A percentile compares a stretch with the other conserved stretches of the same genome.
These are phyloP conservation scores for Wickerhamiella domercqiae DNA, from an alignment of 805 yeast species.

Conservation along the genomic window DNA sequence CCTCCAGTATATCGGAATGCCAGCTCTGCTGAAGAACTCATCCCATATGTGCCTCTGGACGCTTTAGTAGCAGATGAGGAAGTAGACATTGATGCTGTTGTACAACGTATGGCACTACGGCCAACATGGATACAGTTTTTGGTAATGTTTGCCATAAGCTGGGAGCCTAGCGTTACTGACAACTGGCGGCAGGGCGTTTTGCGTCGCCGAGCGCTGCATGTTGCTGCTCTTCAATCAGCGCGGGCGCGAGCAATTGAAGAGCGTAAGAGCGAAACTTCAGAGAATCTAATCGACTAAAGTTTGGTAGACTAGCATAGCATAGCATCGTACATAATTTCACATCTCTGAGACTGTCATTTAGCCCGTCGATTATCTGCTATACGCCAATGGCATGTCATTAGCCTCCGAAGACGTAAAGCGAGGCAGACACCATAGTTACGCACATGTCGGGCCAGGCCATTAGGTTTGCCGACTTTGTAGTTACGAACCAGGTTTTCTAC, in stretches of 20 bases:
- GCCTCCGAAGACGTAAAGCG: too few relatives aligned
- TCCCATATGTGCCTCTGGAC: background rate
- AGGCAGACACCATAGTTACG: too few relatives aligned
- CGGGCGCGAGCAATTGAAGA: background rate
- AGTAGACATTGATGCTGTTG: slow-evolving; percentile 1
- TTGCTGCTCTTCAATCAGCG: background rate
- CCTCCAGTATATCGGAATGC: slow-evolving; percentile 1
- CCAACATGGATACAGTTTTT: slow-evolving; percentile 2
- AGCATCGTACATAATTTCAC: too few relatives aligned
- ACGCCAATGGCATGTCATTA: too few relatives aligned
- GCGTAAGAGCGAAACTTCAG: too few relatives aligned
- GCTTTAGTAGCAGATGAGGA: background rate
- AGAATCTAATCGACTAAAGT: too few relatives aligned
- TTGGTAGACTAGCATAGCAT: too few relatives aligned
- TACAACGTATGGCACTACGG: slow-evolving; percentile 1
- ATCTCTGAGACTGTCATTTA: too few relatives aligned
- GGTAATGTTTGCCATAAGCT: background rate
- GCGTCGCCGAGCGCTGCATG: background rate
- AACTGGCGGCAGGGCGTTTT: slow-evolving; percentile 2
- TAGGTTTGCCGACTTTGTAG: slow-evolving; percentile 22
- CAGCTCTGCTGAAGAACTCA: slow-evolving; percentile 1
- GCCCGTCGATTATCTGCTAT: too few relatives aligned
- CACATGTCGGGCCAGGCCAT: too few relatives aligned
- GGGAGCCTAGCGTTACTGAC: slow-evolving; percentile 1
- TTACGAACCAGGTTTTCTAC: slow-evolving; percentile 28